Evolutionary conservation across 129 eudicot genomes (phyloP).

Genomic region (Pittosporum tobira): DNA sequence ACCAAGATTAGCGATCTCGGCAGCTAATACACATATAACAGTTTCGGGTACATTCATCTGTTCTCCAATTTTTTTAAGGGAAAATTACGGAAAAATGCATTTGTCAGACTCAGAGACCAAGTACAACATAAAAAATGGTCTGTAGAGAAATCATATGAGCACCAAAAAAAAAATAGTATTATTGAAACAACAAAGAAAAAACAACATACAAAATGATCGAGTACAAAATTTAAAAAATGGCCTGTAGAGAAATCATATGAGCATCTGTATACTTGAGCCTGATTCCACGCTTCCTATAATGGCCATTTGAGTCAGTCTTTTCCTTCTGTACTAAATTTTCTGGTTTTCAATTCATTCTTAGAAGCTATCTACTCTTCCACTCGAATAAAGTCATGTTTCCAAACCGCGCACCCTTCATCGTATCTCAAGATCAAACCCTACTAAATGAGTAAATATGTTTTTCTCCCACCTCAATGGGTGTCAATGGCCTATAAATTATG

Average conservation of each 20-base stretch:
- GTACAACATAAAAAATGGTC: too few relatives aligned
- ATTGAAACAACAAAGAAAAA: neutral
- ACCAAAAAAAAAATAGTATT: neutral
- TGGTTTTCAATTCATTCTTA: neutral
- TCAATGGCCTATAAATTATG: neutral
- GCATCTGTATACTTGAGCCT: too few relatives aligned
- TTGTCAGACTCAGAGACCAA: too few relatives aligned
- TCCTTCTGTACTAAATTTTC: neutral
- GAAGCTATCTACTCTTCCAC: neutral
- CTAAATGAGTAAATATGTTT: neutral
- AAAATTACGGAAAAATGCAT: too few relatives aligned
- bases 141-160: neutral
- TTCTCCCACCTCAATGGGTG: neutral
- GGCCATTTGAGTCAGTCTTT: neutral
- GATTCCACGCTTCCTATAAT: too few relatives aligned
- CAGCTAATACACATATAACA: conserved; percentile 69
- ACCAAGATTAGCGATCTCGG: too few relatives aligned
- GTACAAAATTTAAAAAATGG: too few relatives aligned
- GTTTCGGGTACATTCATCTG: conserved; percentile 61
- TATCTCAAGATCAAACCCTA: too few relatives aligned
- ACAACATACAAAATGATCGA: too few relatives aligned
- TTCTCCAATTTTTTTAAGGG: conserved; percentile 1
- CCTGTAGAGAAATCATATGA: too few relatives aligned
- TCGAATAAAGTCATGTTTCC: neutral
- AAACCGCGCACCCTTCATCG: too few relatives aligned